Evolutionary conservation across 2,329 filamentous ascomycete genomes (phyloP), one percentile per base, ranked within the genome.

Genomic region (Pseudogymnoascus verrucosus): DNA sequence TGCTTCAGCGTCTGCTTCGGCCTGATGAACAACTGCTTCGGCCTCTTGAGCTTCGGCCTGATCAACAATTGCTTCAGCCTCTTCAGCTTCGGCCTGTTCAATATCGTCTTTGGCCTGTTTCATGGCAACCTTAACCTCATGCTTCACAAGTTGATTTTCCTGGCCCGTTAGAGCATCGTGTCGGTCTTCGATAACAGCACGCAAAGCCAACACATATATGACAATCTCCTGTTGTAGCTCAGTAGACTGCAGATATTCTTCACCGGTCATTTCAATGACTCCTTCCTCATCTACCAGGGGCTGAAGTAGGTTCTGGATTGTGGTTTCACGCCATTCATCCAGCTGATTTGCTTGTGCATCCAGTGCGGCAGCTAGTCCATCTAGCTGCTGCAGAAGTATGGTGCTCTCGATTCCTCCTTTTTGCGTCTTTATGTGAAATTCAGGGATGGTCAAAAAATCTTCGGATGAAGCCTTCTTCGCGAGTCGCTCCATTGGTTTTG

Each of bases 201-300:
- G 84, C 28, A 97, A 79, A 7, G 85, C 87, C 72, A 92, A 87
- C 64, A 96, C 89, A 71, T 96, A 96, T 5, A 90, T 90, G 75
- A 93, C 90, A 44, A 97, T 84, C 72, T 96, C 87, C 66, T 97
- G 93, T 75, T 98, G 93, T 54, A 88, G 83, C 73, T 90, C 90
- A 0, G 92, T 91, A 0, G 93, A 96, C 34, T 90, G 85, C 68
- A 91, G 89, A 67, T 96, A 95, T 73, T 98, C 95, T 65, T 97
- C 89, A 23, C 95, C 95, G 10, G 91, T 93, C 2, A 86, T 83
- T 64, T 96, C 91, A 8, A 82, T 76, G n/a, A 78, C 79, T 14
- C 86, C 85, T 42, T 96, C 91, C 71, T 95, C 87, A 69, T 98
- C 95, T 16, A 98, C 85, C 1, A 98, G 80, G 0, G 90, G 86